These are phyloP conservation scores for Aquanectria penicillioides DNA, from an alignment of 2,329 filamentous ascomycete genomes.

Conservation along the genomic window DNA sequence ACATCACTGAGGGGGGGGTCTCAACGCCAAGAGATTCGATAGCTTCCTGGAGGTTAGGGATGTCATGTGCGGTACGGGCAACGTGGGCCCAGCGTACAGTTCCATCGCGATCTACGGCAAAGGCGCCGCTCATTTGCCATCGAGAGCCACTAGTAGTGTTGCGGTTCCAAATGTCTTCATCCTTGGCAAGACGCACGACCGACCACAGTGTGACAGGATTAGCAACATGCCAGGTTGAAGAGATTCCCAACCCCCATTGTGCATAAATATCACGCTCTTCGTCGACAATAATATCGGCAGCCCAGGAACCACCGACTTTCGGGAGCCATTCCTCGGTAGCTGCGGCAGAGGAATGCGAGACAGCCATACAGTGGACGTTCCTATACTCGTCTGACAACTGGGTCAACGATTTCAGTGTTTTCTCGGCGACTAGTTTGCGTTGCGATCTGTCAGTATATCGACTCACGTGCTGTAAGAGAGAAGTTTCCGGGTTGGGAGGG, in stretches of 20 bases:
- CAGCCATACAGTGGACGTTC: slow-evolving; percentile 65
- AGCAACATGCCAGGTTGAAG: slow-evolving; percentile 70
- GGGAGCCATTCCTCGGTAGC: slow-evolving; percentile 68
- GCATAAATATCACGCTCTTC: slow-evolving; percentile 68
- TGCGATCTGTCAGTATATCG: not conserved
- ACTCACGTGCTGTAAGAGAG: too few species aligned
- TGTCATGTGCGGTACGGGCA: slow-evolving; percentile 43
- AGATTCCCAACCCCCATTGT: slow-evolving; percentile 72
- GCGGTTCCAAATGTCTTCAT: slow-evolving; percentile 74
- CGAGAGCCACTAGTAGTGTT: slow-evolving; percentile 72
- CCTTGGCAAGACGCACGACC: slow-evolving; percentile 66
- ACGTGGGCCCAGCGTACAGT: slow-evolving; percentile 46
- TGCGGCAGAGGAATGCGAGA: slow-evolving; percentile 67
- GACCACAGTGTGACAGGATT: slow-evolving; percentile 66
- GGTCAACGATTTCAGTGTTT: slow-evolving; percentile 67
- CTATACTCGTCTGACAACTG: slow-evolving; percentile 60
- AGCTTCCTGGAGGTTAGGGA: slow-evolving; percentile 44
- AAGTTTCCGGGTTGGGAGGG: too few species aligned
- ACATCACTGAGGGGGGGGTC: slow-evolving; percentile 1
- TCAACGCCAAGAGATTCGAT: slow-evolving; percentile 39
- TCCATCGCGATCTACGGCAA: slow-evolving; percentile 55
- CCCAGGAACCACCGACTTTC: slow-evolving; percentile 64
- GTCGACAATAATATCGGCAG: slow-evolving; percentile 70
- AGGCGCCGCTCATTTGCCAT: slow-evolving; percentile 76
- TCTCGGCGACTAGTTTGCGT: slow-evolving; percentile 68